Percentiles rank a stretch among this genome's conserved stretches.
Conservation (phyloP, 2,329 filamentous ascomycete species). For the Diaporthe longicolla region DNA sequence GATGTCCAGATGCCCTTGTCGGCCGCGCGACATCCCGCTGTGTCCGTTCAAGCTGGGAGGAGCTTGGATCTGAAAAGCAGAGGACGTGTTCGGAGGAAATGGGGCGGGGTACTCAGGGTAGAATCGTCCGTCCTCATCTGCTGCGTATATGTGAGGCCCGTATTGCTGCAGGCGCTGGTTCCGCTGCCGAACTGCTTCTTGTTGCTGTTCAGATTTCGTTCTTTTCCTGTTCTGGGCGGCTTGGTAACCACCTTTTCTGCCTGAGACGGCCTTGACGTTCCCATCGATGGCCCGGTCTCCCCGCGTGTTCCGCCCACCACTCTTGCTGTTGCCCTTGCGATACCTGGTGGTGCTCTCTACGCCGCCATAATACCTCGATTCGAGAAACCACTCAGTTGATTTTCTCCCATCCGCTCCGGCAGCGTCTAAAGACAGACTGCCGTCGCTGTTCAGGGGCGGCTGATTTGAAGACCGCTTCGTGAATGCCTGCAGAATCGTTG, state of each 20-base stretch:
- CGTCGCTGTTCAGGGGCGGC: slow-evolving; percentile 31
- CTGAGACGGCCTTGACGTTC: slow-evolving; percentile 45
- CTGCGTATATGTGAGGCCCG: background rate
- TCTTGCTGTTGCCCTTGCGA: slow-evolving; percentile 65
- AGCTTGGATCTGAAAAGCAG: background rate
- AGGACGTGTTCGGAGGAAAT: slow-evolving; percentile 7
- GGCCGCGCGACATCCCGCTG: background rate
- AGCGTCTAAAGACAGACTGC: slow-evolving; percentile 37
- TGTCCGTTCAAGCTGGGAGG: background rate
- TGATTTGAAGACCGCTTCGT: slow-evolving; percentile 36
- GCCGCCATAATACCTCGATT: slow-evolving; percentile 75
- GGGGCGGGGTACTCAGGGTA: slow-evolving; percentile 9
- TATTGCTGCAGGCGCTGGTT: slow-evolving; percentile 36
- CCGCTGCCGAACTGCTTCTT: slow-evolving; percentile 28
- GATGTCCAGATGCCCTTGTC: background rate
- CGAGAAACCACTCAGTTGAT: slow-evolving; percentile 82
- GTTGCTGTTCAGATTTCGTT: slow-evolving; percentile 34
- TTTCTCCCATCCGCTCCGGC: slow-evolving; percentile 68
- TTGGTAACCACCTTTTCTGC: slow-evolving; percentile 48
- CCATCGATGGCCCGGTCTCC: slow-evolving; percentile 18
- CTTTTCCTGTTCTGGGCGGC: slow-evolving; percentile 47
- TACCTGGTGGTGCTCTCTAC: slow-evolving; percentile 90
- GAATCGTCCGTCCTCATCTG: slow-evolving; percentile 9
- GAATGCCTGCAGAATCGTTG: slow-evolving; percentile 51
- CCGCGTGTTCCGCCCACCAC: slow-evolving; percentile 41